Percentiles rank a stretch among this genome's conserved stretches.
Conservation (phyloP, 2,329 filamentous ascomycete species). For the Dendryphion nanum region DNA sequence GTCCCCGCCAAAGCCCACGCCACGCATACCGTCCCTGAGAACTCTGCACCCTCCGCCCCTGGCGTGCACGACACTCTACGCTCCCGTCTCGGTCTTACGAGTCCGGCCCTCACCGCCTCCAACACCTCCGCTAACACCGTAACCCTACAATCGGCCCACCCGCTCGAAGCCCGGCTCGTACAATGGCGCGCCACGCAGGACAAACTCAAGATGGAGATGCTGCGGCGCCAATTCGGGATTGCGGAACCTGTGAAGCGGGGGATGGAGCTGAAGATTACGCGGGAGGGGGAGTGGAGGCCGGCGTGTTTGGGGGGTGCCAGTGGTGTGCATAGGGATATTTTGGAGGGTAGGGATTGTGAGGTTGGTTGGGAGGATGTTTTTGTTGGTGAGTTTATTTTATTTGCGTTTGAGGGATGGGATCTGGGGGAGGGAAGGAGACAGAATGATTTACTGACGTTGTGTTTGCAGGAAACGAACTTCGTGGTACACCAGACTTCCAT, state of each 20-base stretch:
- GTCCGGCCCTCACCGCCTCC: conserved; percentile 35
- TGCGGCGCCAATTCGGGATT: conserved; percentile 85
- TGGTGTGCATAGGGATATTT: conserved; percentile 84
- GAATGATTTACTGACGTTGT: too few species aligned
- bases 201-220: conserved; percentile 78
- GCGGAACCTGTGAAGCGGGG: conserved; percentile 87
- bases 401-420: conserved; percentile 1
- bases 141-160: conserved; percentile 69
- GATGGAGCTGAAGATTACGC: conserved; percentile 92
- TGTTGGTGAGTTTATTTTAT: conserved; percentile 61
- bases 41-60: conserved; percentile 79
- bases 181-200: conserved; percentile 92
- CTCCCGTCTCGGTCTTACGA: conserved; percentile 66
- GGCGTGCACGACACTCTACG: conserved; percentile 94
- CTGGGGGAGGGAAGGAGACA: too few species aligned
- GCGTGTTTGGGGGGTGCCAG: conserved; percentile 63
- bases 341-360: conserved; percentile 73
- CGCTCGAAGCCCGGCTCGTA: conserved; percentile 84
- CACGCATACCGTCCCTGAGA: conserved; percentile 51
- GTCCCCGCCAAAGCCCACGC: conserved; percentile 69
- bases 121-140: conserved; percentile 25
- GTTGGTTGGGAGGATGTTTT: conserved; percentile 95
- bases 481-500: conserved; percentile 71
- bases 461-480: conserved; percentile 64
- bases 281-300: conserved; percentile 77